Conservation (phyloP, 768 basidiomycete species). For the Russula dissimulans region DNA sequence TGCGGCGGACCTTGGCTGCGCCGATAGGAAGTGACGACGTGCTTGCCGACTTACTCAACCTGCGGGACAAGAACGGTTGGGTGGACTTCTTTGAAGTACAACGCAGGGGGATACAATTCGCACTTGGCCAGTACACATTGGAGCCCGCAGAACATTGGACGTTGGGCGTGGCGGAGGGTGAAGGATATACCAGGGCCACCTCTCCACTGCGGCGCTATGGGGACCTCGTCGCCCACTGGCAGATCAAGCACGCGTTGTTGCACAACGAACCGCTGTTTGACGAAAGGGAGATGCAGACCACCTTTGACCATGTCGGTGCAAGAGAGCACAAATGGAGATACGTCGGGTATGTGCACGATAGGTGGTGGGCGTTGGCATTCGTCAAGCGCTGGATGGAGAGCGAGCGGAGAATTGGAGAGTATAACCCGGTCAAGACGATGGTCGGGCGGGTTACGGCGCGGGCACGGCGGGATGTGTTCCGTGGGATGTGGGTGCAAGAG, state of each 20-base stretch:
- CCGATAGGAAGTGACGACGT: conserved; percentile 28
- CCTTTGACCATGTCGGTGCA: conserved; percentile 31
- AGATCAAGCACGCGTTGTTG: conserved; percentile 73
- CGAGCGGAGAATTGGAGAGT: conserved; percentile 11
- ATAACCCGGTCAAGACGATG: conserved; percentile 26
- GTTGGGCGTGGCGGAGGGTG: conserved; percentile 59
- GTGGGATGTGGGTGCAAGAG: conserved; percentile 11
- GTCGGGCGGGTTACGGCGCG: conserved; percentile 21
- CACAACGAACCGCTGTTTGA: conserved; percentile 36
- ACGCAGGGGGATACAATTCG: conserved; percentile 27
- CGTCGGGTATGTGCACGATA: conserved; percentile 25
- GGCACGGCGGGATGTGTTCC: conserved; percentile 13
- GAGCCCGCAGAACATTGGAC: conserved; percentile 55
- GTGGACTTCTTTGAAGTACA: conserved; percentile 34
- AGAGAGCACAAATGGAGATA: conserved; percentile 30
- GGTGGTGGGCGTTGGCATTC: conserved; percentile 35
- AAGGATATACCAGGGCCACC: conserved; percentile 79
- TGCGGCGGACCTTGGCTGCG: conserved; percentile 43
- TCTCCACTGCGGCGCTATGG: conserved; percentile 80
- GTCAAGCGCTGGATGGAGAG: conserved; percentile 32
- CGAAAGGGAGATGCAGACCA: conserved; percentile 35
- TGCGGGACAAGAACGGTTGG: conserved; percentile 38
- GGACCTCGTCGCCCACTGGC: conserved; percentile 87
- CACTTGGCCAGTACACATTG: conserved; percentile 37
- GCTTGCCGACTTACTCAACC: conserved; percentile 38